Evolutionary conservation across 805 yeast species (phyloP), one percentile per base, ranked within the genome.

Genomic region (Citeromyces matritensis): DNA sequence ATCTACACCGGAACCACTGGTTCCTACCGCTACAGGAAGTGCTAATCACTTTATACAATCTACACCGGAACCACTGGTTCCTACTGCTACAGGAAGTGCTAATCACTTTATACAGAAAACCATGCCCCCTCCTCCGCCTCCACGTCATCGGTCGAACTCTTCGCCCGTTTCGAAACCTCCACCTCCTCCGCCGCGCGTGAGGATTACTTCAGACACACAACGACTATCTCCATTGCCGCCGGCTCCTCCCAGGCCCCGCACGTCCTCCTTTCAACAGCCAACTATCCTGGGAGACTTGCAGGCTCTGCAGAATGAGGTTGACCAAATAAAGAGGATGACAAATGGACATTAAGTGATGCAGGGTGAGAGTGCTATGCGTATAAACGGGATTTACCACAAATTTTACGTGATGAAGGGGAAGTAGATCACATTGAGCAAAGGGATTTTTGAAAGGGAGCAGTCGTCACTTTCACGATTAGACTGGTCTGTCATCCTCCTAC

Each of bases 281-380:
- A 70, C 75, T 37, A 68, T 77, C 14, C 49, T 78, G 40, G 74
- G 76, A 30, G 79, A 77, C 44, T 55, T 78, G 35, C 66, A 65
- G 43, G 77, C 77, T 6, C 57, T 78, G 30, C 83, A 77, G 42
- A 75, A 63, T 24, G 85, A 78, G 47, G 83, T 78, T 14, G 79
- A 78, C 26, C 9, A 30, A n/a, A 33, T 33, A 21, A 26, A 29
- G 19, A 23, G 29, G 10, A 29, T 33, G 29, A 30, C 27, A 7
- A 24, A 15, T 24, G 13, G 25, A 4, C 24, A 14, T 9, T 30
- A 14, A n/a, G 23, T 8, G n/a, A 30, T 12, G n/a, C n/a, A n/a
- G n/a, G n/a, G n/a, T n/a, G n/a, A n/a, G n/a, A n/a, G n/a, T n/a
- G n/a, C n/a, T n/a, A n/a, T n/a, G n/a, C n/a, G n/a, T n/a, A n/a